These are phyloP conservation scores for Umbelopsis sp. DNA, from an alignment of 371 early-diverging fungal species.

Conservation along the genomic window DNA sequence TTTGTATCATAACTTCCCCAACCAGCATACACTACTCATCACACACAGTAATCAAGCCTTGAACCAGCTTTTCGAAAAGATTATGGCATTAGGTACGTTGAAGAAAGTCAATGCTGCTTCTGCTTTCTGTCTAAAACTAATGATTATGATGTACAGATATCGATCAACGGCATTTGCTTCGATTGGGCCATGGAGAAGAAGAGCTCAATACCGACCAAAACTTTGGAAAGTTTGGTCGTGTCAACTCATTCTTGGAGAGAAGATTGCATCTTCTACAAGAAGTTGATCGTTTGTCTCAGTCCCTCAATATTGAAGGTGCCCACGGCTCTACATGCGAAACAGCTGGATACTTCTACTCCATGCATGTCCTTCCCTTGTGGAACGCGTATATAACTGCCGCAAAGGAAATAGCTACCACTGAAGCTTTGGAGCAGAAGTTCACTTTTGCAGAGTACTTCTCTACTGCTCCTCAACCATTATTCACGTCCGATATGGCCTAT, in stretches of 20 bases:
- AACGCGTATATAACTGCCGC: constrained; percentile 56
- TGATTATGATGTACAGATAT: constrained; percentile 60
- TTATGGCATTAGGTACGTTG: constrained; percentile 61
- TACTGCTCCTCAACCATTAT: constrained; percentile 75
- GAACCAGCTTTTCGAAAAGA: constrained; percentile 94
- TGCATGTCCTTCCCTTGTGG: constrained; percentile 82
- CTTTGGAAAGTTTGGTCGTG: constrained; percentile 93
- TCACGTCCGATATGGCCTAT: constrained; percentile 51
- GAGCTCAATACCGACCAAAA: constrained; percentile 79
- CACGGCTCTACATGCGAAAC: constrained; percentile 94
- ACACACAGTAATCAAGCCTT: constrained; percentile 96
- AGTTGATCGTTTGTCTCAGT: constrained; percentile 77
- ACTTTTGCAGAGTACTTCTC: constrained; percentile 84
- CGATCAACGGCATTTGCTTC: constrained; percentile 88
- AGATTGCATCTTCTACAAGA: constrained; percentile 74
- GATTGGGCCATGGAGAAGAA: constrained; percentile 94
- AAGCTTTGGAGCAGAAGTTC: constrained; percentile 56
- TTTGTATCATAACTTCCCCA: constrained; percentile 87
- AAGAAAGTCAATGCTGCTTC: not conserved
- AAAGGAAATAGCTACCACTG: constrained; percentile 22
- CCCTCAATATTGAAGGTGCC: constrained; percentile 75
- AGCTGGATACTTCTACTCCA: constrained; percentile 84
- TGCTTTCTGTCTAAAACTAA: not conserved
- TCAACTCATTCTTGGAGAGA: constrained; percentile 86
- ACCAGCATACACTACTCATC: constrained; percentile 87